Base-by-base conservation (phyloP, 1,284 basidiomycete genomes). In the Anthracocystis setariae region DNA sequence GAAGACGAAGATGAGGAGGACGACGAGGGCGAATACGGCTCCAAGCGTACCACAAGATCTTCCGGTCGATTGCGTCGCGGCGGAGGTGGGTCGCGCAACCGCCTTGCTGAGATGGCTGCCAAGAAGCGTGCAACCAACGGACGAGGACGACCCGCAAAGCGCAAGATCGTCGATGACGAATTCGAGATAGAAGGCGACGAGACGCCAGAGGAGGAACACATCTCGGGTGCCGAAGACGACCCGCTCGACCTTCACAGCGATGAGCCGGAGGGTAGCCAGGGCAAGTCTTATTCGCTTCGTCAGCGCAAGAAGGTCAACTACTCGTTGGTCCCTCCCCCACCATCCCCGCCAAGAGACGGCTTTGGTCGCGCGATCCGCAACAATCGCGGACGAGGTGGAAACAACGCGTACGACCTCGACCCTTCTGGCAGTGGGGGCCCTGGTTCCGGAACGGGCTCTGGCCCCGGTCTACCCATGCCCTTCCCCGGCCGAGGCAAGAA, bases 251-350 rank as follows among this genome's bases (percentile, higher is more conserved):
- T 73, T 24, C 76, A 79, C 44, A 64, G 61, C 49, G 76, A 72
- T 42, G 67, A 70, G 40, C 66, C 67, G n/a, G 62, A 76, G 29
- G 58, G 69, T 40, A 67, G 70, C 20, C 67, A 73, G 46, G 69
- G 61, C 56, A 69, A 70, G 44, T 63, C 75, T 5, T 79, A 82
- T 69, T 72, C 65, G 17, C 69, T 81, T n/a, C 77, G 80, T 27
- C 62, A 73, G 46, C 76, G 80, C 49, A 82, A 82, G 45, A 78
- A 78, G 57, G 71, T 82, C 66, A 79, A 82, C 60, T 82, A 82
- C 48, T 73, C 76, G 39, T 62, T 81, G 27, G 64, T 76, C 2
- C 57, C 78, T n/a, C 76, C 80, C 13, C 79, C 77, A 25, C 42
- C 73, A 1, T 64, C 66, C 29, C 77, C 77, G 13, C 56, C 58